Evolutionary conservation across 768 basidiomycete species (phyloP), one percentile per base, ranked within the genome.

Genomic region (Paxillus ammoniavirescens): DNA sequence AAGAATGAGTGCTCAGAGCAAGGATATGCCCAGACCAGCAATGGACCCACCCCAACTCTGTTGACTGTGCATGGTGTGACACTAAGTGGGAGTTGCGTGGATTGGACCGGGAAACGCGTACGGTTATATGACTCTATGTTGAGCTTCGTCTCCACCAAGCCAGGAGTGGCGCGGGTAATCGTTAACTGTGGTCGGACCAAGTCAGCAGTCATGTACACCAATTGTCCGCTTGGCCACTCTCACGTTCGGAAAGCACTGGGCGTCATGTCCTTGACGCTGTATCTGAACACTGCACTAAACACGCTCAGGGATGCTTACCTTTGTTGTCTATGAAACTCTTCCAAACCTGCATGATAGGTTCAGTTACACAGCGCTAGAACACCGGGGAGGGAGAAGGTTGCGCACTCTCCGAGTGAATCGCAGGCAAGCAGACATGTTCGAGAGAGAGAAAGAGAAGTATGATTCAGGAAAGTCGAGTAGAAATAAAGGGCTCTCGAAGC

Each of bases 191-290:
- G 18, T 52, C 15, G n/a, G n/a, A 31, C 10, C 10, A 46, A 36
- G 37, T 61, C 40, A 50, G 42, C 5, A 35, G 47, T 28, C 53
- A 46, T 40, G 15, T 6, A 12, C 18, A 36, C 47, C 49, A 49
- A 28, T 26, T 14, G 15, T 23, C 12, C 18, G 26, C 26, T 26
- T 26, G 26, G 26, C 3, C 38, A 46, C 21, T 61, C 76, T 59
- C 62, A 90, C 89, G 59, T 89, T 85, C 1, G 89, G 89, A 68
- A 92, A 89, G 63, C 91, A 91, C 52, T 81, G 82, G 17, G 80
- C 77, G 63, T 92, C 91, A 64, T 93, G 91, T 5, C 91, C 90
- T 91, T 65, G 44, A 33, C 54, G 40, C 49, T 53, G 50, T 37
- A 23, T 38, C 64, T 5, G 59, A 42, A 28, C 26, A 23, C 15